Evolutionary conservation across 2,329 filamentous ascomycete genomes (phyloP).

Genomic region (Beauveria sp.): DNA sequence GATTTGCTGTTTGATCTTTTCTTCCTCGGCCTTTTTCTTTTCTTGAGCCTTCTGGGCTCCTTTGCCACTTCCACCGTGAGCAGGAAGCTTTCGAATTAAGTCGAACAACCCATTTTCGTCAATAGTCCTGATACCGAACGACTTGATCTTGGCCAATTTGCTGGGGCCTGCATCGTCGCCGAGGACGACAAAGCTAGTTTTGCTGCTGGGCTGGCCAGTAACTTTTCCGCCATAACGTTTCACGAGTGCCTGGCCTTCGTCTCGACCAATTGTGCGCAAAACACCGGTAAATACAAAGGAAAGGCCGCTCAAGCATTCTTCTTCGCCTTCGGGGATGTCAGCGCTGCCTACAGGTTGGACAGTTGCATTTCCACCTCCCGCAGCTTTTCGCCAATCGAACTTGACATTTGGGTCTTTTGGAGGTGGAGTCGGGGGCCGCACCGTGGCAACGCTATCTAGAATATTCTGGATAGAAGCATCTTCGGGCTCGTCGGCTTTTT

Average conservation of each 20-base stretch:
- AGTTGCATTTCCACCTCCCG: slow-evolving; percentile 52
- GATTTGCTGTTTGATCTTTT: slow-evolving; percentile 72
- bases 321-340: slow-evolving; percentile 73
- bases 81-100: slow-evolving; percentile 71
- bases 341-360: slow-evolving; percentile 53
- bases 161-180: slow-evolving; percentile 87
- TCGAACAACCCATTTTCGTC: slow-evolving; percentile 88
- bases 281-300: slow-evolving; percentile 95
- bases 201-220: slow-evolving; percentile 75
- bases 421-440: slow-evolving; percentile 78
- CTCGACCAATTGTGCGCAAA: slow-evolving; percentile 69
- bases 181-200: slow-evolving; percentile 89
- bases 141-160: slow-evolving; percentile 79
- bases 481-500: slow-evolving; percentile 60
- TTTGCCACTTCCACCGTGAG: slow-evolving; percentile 79
- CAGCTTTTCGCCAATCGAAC: slow-evolving; percentile 67
- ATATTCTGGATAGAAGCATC: slow-evolving; percentile 70
- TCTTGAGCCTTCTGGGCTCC: slow-evolving; percentile 78
- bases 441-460: slow-evolving; percentile 75
- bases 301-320: slow-evolving; percentile 83
- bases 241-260: slow-evolving; percentile 77
- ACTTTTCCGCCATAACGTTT: slow-evolving; percentile 94
- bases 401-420: slow-evolving; percentile 62
- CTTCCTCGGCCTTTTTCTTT: slow-evolving; percentile 77
- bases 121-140: slow-evolving; percentile 79